Base-by-base conservation (phyloP, 441 rosid genomes). In the Gossypium davidsonii region DNA sequence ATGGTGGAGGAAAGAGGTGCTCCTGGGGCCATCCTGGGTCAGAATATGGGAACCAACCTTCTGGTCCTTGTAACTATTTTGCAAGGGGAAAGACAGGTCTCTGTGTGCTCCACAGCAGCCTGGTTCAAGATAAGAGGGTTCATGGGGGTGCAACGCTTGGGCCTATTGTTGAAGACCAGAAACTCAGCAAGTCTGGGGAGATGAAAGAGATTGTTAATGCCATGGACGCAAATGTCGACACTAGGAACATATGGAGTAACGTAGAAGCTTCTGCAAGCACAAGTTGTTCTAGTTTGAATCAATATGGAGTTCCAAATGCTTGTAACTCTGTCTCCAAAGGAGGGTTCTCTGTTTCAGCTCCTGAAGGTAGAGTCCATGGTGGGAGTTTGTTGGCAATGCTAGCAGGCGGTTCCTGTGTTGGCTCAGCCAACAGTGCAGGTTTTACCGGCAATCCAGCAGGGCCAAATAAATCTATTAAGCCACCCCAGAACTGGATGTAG, bases 301-400 rank as follows among this genome's bases (percentile, higher is more conserved):
- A 82, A 25, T 70, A 77, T 31, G 88, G 80, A 58, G 58, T 59
- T 3, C 56, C 80, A 28, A 70, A 75, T 65, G 73, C 73, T 8
- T 67, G 49, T 44, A 20, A 21, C 49, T 64, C 81, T 44, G 76
- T 56, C 37, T 72, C 57, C 15, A 84, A 81, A 72, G 76, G 73
- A 48, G 82, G 65, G 23, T 8, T 31, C 60, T 61, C 91, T 12
- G 85, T 72, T 15, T 70, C 73, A 67, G 85, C 79, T 67, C 89
- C 97, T 6, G 99, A 95, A 86, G 99, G 97, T 74, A 86, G 99
- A 84, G 99, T 95, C 31, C 98, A 91, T 73, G 99, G 99, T 71
- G 99, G 98, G 74, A 86, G 97, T 80, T 85, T 95, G 84, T 83
- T 94, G 85, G 93, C 93, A 70, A 80, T 91, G 85, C 88, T 95